phyloP scores from a whole-genome alignment of 345 rosid genomes.

The Gossypium arboreum region DNA sequence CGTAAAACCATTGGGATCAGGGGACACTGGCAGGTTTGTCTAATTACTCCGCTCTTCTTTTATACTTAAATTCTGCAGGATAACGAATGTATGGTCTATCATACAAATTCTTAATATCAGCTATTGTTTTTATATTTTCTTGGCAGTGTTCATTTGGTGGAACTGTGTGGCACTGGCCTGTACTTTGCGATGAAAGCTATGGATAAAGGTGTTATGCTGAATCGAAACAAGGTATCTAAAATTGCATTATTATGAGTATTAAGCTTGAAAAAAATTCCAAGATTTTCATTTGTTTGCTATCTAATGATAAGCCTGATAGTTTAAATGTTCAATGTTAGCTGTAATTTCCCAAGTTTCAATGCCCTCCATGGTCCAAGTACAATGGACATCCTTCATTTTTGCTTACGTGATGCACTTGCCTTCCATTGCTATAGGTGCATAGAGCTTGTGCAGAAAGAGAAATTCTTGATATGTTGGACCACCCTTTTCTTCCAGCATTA shows the following conservation, averaged over 20 bases:
- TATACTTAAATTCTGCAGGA: not conserved
- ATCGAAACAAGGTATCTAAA: conserved; percentile 76
- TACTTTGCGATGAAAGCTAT: conserved; percentile 93
- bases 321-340: not conserved
- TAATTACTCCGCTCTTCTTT: not conserved
- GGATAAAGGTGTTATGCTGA: conserved; percentile 91
- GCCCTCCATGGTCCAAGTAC: not conserved
- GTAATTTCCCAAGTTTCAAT: not conserved
- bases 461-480: conserved; percentile 91
- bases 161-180: conserved; percentile 65
- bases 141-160: conserved; percentile 89
- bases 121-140: not conserved
- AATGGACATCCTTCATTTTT: not conserved
- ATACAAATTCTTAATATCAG: not conserved
- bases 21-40: conserved; percentile 92
- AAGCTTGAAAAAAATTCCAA: not conserved
- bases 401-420: not conserved
- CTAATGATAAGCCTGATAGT: not conserved
- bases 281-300: not conserved
- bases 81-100: not conserved
- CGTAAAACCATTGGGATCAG: conserved; percentile 87
- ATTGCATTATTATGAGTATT: not conserved
- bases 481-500: conserved; percentile 95
- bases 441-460: conserved; percentile 97
- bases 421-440: conserved; percentile 57